Percentiles rank a stretch among this genome's conserved stretches.
These are phyloP conservation scores for Xylaria cubensis DNA, from an alignment of 495 filamentous ascomycete species.

Conservation along the genomic window DNA sequence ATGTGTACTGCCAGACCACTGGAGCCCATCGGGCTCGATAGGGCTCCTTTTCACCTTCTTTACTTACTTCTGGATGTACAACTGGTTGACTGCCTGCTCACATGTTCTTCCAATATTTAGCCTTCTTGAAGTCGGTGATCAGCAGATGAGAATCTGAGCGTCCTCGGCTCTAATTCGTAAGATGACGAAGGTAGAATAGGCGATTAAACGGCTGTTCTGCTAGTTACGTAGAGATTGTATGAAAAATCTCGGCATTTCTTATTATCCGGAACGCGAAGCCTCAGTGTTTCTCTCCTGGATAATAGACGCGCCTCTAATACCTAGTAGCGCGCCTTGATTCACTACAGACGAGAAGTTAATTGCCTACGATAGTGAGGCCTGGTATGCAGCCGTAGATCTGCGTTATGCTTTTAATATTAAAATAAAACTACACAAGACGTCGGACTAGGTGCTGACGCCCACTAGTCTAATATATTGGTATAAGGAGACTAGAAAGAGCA, in stretches of 20 bases:
- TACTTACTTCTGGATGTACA: too few relatives aligned
- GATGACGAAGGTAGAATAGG: neutral
- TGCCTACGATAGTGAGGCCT: neutral
- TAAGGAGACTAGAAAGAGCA: neutral
- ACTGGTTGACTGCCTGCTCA: too few relatives aligned
- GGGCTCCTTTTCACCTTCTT: too few relatives aligned
- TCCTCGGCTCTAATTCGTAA: neutral
- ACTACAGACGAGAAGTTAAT: neutral
- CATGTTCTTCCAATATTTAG: too few relatives aligned
- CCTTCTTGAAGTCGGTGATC: too few relatives aligned
- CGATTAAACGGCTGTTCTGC: neutral
- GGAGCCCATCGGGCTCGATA: too few relatives aligned
- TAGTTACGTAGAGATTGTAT: neutral
- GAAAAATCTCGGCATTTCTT: neutral
- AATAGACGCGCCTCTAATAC: neutral
- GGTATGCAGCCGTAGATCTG: conserved; percentile 7
- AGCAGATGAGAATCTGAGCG: too few relatives aligned
- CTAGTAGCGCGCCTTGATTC: neutral
- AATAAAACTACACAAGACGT: neutral
- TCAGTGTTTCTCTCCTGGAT: neutral
- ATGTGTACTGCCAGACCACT: too few relatives aligned
- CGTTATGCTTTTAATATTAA: neutral
- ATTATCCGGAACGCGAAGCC: neutral
- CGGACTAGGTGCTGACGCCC: conserved; percentile 1
- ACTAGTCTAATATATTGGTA: conserved; percentile 1